Evolutionary conservation across 495 filamentous ascomycete species (phyloP), one percentile per base, ranked within the genome.

Genomic region (Penicillium turbatum): DNA sequence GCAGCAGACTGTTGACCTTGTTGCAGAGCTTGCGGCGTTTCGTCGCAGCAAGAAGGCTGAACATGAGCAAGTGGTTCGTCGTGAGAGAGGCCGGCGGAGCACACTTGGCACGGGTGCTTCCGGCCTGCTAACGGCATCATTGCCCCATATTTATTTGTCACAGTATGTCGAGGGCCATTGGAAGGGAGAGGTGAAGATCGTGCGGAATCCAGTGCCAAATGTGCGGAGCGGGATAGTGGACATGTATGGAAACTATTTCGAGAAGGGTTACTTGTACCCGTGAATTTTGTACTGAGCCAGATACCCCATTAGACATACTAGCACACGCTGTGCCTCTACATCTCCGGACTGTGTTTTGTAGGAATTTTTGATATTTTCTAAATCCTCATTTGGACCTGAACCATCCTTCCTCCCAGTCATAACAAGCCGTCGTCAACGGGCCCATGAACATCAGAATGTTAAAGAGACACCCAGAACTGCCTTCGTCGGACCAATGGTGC

Each of bases 241-340:
- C 62, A 75, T 76, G 63, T 80, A 78, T 64, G 78, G 78, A 6
- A 80, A 80, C 63, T 72, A 74, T 55, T 80, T 78, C 49, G 77
- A 78, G 62, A 79, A 77, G 60, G 76, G 75, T 3, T 77, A 78
- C 51, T 53, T 80, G 10, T 80, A 79, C 60, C 77, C 75, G 45
- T 79, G 55, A 75, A 43, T 2, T 44, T 12, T 34, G 41, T 31
- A 41, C 19, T 40, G 38, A 35, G 39, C 26, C 12, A 48, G 46
- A 38, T 49, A 49, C n/a, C 34, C 46, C 29, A 1, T 12, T 21
- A 9, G 2, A 40, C 29, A 46, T 5, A 34, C n/a, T 4, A 41
- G 8, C 9, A 24, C 27, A 17, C 15, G 8, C 2, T 6, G 43
- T 27, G 10, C 5, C 5, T 51, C 39, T 51, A 51, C 49, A 31